Evolutionary conservation across 2,329 filamentous ascomycete species (phyloP).

Genomic region (Claviceps monticola): DNA sequence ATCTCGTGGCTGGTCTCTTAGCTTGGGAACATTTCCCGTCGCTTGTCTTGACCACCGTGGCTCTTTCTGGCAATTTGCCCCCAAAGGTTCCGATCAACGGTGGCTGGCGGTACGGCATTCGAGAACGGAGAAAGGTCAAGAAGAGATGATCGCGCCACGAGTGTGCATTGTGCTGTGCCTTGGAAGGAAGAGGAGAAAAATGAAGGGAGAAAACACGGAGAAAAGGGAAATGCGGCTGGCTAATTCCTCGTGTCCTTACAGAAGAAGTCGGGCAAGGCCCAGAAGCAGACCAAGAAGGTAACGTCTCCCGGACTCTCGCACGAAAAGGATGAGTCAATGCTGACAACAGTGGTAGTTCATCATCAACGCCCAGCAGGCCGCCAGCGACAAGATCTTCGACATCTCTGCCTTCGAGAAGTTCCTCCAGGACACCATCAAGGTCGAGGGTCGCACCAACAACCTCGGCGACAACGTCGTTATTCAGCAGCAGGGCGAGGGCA

Average conservation of each 20-base stretch:
- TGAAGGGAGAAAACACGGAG: background rate
- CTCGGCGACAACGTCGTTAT: constrained; percentile 87
- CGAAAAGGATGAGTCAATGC: background rate
- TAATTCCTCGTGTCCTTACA: constrained; percentile 50
- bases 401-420: constrained; percentile 98
- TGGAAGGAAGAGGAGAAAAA: constrained; percentile 5
- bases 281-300: constrained; percentile 83
- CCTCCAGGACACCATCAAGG: constrained; percentile 99
- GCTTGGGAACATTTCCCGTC: background rate
- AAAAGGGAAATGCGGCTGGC: constrained; percentile 74
- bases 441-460: constrained; percentile 96
- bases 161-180: constrained; percentile 1
- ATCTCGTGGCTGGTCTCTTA: background rate
- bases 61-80: background rate
- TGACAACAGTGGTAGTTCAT: constrained; percentile 54
- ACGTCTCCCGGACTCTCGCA: constrained; percentile 10
- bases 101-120: background rate
- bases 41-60: background rate
- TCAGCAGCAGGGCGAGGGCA: constrained; percentile 84
- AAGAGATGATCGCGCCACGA: background rate
- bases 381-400: constrained; percentile 99
- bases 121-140: background rate
- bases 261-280: constrained; percentile 55
- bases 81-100: background rate
- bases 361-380: constrained; percentile 98